Evolutionary conservation across 2,329 filamentous ascomycete genomes (phyloP), one percentile per base, ranked within the genome.

Genomic region (Penicillium sp.): DNA sequence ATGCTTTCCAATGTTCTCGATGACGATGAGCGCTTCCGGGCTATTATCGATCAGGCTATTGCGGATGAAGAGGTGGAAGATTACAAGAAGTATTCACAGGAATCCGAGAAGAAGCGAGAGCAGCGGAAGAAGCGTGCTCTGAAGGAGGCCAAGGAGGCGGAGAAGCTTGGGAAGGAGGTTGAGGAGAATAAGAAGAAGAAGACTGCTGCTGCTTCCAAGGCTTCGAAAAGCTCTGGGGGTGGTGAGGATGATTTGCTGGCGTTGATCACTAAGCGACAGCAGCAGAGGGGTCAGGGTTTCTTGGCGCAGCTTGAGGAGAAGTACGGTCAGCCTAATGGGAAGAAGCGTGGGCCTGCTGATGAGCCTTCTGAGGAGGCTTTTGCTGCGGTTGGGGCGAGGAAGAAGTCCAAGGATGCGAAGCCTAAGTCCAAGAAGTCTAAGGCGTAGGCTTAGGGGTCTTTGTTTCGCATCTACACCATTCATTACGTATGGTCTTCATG

Each of bases 1-100:
- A 96, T 99, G 87, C 82, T 97, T 45, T 96, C 91, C 66, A 84
- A 93, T 69, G 87, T 92, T 10, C 71, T 92, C 2, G 86, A 89
- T 53, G 95, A 99, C 65, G 95, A 99, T 66, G 88, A 89, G 54
- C 83, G 95, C 9, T 97, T 96, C 76, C 84, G 91, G 14, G 76
- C 70, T 16, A 91, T 96, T 45, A 92, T 99, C 54, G 86, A 96
- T 69, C 81, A 86, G 35, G 95, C 92, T 3, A 95, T 99, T 68
- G 80, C 82, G 35, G 81, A 78, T 4, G 85, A 85, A 1, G 85
- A 90, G 37, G 88, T 96, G 0, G 76, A 87, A 44, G 78, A 79
- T 0, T 93, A 87, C 72, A 78, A 82, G 21, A 82, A 83, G 5
- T 99, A 96, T 71, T 85, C 84, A 2, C 82, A 88, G 26, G 92